These are phyloP conservation scores for Pleurotus djamor DNA, from an alignment of 768 basidiomycete species.

Conservation along the genomic window DNA sequence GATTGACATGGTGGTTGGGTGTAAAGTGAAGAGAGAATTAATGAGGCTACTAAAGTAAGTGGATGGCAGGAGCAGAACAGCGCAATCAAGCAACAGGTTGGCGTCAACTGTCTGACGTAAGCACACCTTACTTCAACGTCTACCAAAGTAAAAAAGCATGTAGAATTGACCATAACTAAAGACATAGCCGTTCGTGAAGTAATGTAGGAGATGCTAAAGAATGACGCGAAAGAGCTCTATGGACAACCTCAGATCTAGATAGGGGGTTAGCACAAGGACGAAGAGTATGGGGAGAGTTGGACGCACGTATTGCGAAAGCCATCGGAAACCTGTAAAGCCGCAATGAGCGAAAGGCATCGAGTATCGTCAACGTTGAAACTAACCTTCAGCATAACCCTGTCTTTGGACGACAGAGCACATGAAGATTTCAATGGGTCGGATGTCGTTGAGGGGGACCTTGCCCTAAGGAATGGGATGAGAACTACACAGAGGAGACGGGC, in stretches of 20 bases:
- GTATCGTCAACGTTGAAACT: constrained; percentile 11
- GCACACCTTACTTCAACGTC: neutral
- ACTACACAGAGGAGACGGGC: neutral
- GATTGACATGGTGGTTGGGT: constrained; percentile 21
- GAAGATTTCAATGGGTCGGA: constrained; percentile 98
- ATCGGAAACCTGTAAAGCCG: constrained; percentile 74
- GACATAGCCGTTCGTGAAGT: constrained; percentile 3
- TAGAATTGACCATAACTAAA: constrained; percentile 1
- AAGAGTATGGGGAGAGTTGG: neutral
- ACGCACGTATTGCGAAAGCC: constrained; percentile 96
- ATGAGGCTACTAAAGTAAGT: neutral
- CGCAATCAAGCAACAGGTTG: neutral
- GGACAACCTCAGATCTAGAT: constrained; percentile 1
- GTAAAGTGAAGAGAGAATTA: constrained; percentile 32
- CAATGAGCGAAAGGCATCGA: constrained; percentile 4
- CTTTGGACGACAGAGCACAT: constrained; percentile 99
- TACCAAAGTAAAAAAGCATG: constrained; percentile 1
- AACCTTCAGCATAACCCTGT: constrained; percentile 97
- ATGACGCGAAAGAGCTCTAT: constrained; percentile 11
- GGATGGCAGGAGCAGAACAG: neutral
- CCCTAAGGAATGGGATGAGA: constrained; percentile 49
- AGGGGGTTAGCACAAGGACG: neutral
- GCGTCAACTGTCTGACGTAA: neutral
- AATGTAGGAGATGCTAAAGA: constrained; percentile 1
- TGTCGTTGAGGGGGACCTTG: constrained; percentile 94